Evolutionary conservation across 441 rosid species (phyloP), one percentile per base, ranked within the genome.

Genomic region (Adansonia madagascariensis): DNA sequence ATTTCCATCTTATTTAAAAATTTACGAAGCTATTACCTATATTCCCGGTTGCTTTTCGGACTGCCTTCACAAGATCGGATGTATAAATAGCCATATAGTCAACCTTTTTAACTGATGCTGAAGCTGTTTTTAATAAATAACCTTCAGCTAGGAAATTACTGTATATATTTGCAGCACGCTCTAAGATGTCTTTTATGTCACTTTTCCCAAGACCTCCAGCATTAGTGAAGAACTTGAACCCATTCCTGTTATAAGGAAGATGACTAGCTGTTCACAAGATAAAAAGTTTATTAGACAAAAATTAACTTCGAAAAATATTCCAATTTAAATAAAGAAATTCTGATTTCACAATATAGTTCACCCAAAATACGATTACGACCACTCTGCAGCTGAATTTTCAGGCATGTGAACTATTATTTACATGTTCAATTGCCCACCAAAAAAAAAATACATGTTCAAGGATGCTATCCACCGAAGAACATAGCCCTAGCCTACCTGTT

Each of bases 181-280:
- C 95, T 87, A 96, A 84, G 76, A 94, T 94, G 81, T 90, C 83
- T 86, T 91, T 91, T 76, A 96, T 94, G 78, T 96, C 98, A 78
- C 89, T 80, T 83, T 91, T 96, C 81, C 98, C 98, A 55, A 96
- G 96, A 77, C 98, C 99, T 85, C 99, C 99, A 75, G 87, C 83
- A 81, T 84, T 88, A 52, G 98, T 94, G 85, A 94, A 96, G 91
- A 96, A 94, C 84, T 94, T 94, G 88, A 94, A 91, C 71, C 99
- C 99, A 63, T 94, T 96, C 83, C 99, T 88, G 86, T 96, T 96
- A 91, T 82, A 94, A 81, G 99, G 99, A 81, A 96, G 98, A 84
- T 96, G 99, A 82, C 99, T 96, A 75, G 98, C 99, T 96, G 90
- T 85, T 85, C 82, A 80, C 61, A 83, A 83, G 75, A 80, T 43